A percentile compares a stretch with the other conserved stretches of the same genome.
Conservation (phyloP, 352 stramenopile genomes). For the Phytophthora citricola region DNA sequence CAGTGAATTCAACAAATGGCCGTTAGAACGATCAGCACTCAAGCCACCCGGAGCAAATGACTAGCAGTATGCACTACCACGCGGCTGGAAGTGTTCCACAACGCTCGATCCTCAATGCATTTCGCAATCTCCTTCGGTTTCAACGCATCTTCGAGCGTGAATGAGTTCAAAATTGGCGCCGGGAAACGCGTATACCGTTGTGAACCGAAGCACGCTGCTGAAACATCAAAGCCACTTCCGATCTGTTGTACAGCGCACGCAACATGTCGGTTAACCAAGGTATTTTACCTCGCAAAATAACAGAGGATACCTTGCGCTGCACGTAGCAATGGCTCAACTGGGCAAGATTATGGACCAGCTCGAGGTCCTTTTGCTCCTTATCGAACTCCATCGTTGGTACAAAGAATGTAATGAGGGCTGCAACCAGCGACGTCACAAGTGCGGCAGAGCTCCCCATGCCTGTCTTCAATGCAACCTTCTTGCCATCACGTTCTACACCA, state of each 20-base stretch:
- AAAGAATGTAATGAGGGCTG: conserved; percentile 89
- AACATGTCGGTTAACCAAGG: conserved; percentile 1
- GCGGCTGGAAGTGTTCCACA: conserved; percentile 58
- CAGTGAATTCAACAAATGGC: background rate
- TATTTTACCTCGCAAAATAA: background rate
- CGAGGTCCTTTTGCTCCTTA: conserved; percentile 26
- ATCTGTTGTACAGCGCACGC: conserved; percentile 56
- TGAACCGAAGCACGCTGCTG: conserved; percentile 93
- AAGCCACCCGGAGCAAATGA: background rate
- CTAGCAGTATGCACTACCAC: conserved; percentile 38
- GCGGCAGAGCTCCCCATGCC: conserved; percentile 96
- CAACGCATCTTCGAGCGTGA: conserved; percentile 59
- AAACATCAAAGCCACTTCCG: conserved; percentile 98
- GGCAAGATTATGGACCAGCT: conserved; percentile 94
- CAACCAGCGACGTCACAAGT: conserved; percentile 95
- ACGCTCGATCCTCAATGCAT: conserved; percentile 45
- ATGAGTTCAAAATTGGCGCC: conserved; percentile 56
- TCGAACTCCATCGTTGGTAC: conserved; percentile 43
- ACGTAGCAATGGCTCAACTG: conserved; percentile 96
- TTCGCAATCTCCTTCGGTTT: conserved; percentile 58
- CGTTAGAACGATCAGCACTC: conserved; percentile 7
- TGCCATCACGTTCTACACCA: conserved; percentile 44
- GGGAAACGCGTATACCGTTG: conserved; percentile 95
- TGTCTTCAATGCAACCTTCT: conserved; percentile 91
- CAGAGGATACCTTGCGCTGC: conserved; percentile 91